Percentiles rank a stretch among this genome's conserved stretches.
Evolutionary conservation across 352 stramenopile species (phyloP).

Genomic region (Elongisporangium undulatum): DNA sequence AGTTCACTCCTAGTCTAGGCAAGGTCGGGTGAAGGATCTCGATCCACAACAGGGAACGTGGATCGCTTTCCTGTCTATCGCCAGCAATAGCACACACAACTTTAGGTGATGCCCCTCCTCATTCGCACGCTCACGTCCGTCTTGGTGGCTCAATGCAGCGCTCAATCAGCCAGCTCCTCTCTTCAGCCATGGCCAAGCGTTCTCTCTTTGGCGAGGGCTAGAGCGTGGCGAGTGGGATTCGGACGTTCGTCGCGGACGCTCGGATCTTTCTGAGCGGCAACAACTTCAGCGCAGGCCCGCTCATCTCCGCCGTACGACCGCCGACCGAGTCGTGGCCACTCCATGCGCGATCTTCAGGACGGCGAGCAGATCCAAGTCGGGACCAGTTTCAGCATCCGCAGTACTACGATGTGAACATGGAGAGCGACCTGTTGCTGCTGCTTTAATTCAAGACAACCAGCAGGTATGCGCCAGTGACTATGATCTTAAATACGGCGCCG

Average conservation of each 20-base stretch:
- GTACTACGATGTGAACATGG: neutral
- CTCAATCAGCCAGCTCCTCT: too few relatives aligned
- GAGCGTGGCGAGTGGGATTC: neutral
- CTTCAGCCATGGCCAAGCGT: neutral
- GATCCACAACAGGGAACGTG: too few relatives aligned
- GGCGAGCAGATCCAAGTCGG: neutral
- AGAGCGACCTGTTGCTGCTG: neutral
- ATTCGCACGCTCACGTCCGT: too few relatives aligned
- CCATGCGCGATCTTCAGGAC: neutral
- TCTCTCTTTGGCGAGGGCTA: neutral
- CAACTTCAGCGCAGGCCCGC: too few relatives aligned
- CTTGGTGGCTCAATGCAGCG: too few relatives aligned
- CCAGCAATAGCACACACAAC: too few relatives aligned
- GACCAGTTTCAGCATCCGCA: neutral
- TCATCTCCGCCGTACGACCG: neutral
- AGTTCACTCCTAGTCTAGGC: too few relatives aligned
- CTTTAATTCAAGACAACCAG: neutral
- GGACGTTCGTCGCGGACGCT: neutral
- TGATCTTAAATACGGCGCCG: neutral
- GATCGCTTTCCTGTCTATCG: too few relatives aligned
- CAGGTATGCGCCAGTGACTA: neutral
- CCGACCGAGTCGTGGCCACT: neutral
- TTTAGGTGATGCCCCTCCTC: too few relatives aligned
- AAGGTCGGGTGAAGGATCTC: too few relatives aligned
- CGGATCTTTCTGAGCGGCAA: neutral